A percentile compares a stretch with the other conserved stretches of the same genome.
phyloP scores from a whole-genome alignment of 768 basidiomycete species.

The Daedaleopsis nitida region DNA sequence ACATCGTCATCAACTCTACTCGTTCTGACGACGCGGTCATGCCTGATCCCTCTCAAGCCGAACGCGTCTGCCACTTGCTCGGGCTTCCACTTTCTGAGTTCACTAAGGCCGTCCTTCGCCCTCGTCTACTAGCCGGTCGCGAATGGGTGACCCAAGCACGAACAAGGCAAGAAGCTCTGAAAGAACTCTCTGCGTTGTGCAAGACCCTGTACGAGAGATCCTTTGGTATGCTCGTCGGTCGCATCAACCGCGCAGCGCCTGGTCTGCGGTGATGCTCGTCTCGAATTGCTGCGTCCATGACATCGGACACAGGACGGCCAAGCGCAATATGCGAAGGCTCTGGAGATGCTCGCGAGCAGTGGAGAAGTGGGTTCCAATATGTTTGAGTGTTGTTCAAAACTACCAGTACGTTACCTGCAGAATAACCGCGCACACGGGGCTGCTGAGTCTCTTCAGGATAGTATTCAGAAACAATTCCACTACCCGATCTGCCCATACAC shows the following conservation, averaged over 20 bases:
- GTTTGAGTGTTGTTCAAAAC: no score
- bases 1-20: slow-evolving; percentile 80
- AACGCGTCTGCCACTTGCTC: slow-evolving; percentile 86
- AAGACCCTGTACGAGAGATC: slow-evolving; percentile 98
- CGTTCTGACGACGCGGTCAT: slow-evolving; percentile 79
- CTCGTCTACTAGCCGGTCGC: slow-evolving; percentile 89
- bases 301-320: no score
- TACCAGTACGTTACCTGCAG: no score
- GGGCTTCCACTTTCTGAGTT: slow-evolving; percentile 89
- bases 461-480: no score
- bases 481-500: no score
- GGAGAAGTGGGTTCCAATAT: no score
- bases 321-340: no score
- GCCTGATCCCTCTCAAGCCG: slow-evolving; percentile 83
- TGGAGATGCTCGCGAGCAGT: no score
- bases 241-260: slow-evolving; percentile 95
- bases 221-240: slow-evolving; percentile 90
- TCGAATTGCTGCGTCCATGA: no score
- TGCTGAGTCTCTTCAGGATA: no score
- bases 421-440: no score
- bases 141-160: slow-evolving; percentile 97
- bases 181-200: slow-evolving; percentile 88
- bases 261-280: no score
- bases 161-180: slow-evolving; percentile 87
- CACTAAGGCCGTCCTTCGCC: slow-evolving; percentile 83